Evolutionary conservation across 2,329 filamentous ascomycete species (phyloP).

Genomic region (Aspergillus sp.): DNA sequence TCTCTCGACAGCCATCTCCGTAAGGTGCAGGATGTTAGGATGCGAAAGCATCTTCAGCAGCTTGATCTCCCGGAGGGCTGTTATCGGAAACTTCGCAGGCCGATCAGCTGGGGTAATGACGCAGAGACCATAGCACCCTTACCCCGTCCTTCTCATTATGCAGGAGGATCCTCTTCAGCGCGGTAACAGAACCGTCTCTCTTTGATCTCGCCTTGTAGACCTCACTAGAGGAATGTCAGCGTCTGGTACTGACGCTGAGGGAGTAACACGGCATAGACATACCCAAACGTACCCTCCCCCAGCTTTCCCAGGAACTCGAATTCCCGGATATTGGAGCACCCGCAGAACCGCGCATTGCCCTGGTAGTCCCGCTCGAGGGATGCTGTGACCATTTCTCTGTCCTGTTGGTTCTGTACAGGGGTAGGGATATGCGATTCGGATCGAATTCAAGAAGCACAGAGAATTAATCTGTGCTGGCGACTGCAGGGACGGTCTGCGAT

Average conservation of each 20-base stretch:
- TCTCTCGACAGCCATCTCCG: slow-evolving; percentile 92
- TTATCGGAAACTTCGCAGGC: slow-evolving; percentile 72
- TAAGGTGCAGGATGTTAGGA: slow-evolving; percentile 72
- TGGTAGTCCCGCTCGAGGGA: slow-evolving; percentile 38
- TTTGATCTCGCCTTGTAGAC: slow-evolving; percentile 81
- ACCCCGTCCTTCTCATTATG: slow-evolving; percentile 97
- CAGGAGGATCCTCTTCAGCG: slow-evolving; percentile 98
- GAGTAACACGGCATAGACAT: slow-evolving; percentile 20
- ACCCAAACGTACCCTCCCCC: slow-evolving; percentile 93
- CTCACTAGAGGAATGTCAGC: slow-evolving; percentile 47
- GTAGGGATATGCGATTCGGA: too few relatives aligned
- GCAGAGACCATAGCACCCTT: slow-evolving; percentile 23
- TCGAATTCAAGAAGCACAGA: too few relatives aligned
- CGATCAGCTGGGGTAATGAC: slow-evolving; percentile 2
- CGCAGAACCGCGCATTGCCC: slow-evolving; percentile 57
- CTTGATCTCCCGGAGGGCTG: slow-evolving; percentile 93
- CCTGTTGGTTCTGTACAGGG: neutral
- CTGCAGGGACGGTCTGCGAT: too few relatives aligned
- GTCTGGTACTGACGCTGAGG: slow-evolving; percentile 2
- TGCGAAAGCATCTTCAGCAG: slow-evolving; percentile 92
- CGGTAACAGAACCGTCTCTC: slow-evolving; percentile 65
- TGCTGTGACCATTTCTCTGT: slow-evolving; percentile 23
- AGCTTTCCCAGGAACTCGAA: slow-evolving; percentile 46
- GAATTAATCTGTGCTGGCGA: too few relatives aligned
- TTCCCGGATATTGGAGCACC: slow-evolving; percentile 56